phyloP scores from a whole-genome alignment of 306 rosid species.

The Abrus pulchellus region DNA sequence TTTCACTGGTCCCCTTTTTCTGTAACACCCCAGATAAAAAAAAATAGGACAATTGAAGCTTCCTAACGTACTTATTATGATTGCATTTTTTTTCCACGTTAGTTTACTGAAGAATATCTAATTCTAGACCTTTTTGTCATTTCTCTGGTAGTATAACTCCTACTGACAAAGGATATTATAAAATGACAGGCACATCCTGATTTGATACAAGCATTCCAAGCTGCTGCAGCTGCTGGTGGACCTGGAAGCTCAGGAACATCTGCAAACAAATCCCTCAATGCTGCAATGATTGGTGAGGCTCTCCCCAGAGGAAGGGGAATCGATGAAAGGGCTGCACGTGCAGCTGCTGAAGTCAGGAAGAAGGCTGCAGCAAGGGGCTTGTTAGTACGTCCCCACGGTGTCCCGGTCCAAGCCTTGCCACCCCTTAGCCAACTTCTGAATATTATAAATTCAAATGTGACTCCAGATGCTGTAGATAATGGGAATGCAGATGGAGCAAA shows the following conservation, averaged over 20 bases:
- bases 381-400: constrained; percentile 80
- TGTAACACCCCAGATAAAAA: background rate
- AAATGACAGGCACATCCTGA: constrained; percentile 83
- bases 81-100: background rate
- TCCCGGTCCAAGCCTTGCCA: constrained; percentile 87
- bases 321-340: constrained; percentile 96
- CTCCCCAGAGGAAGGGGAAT: constrained; percentile 90
- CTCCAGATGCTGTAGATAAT: constrained; percentile 61
- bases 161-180: constrained; percentile 15
- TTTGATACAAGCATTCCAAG: constrained; percentile 93
- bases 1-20: background rate
- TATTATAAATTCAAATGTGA: constrained; percentile 70
- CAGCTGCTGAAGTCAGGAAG: constrained; percentile 92
- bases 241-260: constrained; percentile 80
- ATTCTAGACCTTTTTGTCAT: background rate
- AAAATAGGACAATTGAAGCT: background rate
- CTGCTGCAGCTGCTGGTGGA: constrained; percentile 86
- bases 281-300: constrained; percentile 79
- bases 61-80: background rate
- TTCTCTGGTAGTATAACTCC: constrained; percentile 3
- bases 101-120: background rate
- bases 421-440: constrained; percentile 83
- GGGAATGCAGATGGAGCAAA: constrained; percentile 63
- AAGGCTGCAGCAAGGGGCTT: constrained; percentile 95
- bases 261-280: constrained; percentile 78